Conservation (phyloP, 257 asterid genomes). For the Solanum neorickii region DNA sequence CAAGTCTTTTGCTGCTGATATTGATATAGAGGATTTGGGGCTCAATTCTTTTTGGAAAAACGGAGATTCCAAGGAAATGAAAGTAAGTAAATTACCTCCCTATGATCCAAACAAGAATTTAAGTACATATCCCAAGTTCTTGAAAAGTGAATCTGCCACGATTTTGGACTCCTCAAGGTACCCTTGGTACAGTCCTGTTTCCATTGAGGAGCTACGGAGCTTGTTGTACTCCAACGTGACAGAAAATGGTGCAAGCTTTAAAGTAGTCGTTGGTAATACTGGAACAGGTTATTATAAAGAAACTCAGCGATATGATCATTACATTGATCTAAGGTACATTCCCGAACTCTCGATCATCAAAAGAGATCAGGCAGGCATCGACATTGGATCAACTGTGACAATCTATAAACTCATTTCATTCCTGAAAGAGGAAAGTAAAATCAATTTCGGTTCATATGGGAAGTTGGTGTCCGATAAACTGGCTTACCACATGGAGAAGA, state of each 20-base stretch:
- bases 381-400: slow-evolving; percentile 54
- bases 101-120: slow-evolving; percentile 22
- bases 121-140: slow-evolving; percentile 21
- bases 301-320: slow-evolving; percentile 20
- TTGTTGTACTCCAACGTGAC: slow-evolving; percentile 21
- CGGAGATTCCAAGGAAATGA: slow-evolving; percentile 25
- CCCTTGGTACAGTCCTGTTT: slow-evolving; percentile 53
- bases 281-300: slow-evolving; percentile 60
- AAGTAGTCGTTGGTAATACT: slow-evolving; percentile 57
- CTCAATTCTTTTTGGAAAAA: slow-evolving; percentile 48
- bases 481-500: slow-evolving; percentile 59
- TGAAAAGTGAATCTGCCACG: slow-evolving; percentile 6
- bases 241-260: slow-evolving; percentile 16
- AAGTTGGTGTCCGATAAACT: slow-evolving; percentile 25
- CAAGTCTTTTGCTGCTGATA: slow-evolving; percentile 58
- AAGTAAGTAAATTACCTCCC: slow-evolving; percentile 22
- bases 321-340: slow-evolving; percentile 45
- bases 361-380: slow-evolving; percentile 27
- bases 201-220: slow-evolving; percentile 39
- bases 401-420: slow-evolving; percentile 29
- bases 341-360: slow-evolving; percentile 38
- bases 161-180: slow-evolving; percentile 24
- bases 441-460: slow-evolving; percentile 5
- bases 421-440: slow-evolving; percentile 20
- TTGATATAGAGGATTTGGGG: slow-evolving; percentile 71